A percentile compares a stretch with the other conserved stretches of the same genome.
These are phyloP conservation scores for Tolypocladium ophioglossoides DNA, from an alignment of 2,329 filamentous ascomycete genomes.

Conservation along the genomic window DNA sequence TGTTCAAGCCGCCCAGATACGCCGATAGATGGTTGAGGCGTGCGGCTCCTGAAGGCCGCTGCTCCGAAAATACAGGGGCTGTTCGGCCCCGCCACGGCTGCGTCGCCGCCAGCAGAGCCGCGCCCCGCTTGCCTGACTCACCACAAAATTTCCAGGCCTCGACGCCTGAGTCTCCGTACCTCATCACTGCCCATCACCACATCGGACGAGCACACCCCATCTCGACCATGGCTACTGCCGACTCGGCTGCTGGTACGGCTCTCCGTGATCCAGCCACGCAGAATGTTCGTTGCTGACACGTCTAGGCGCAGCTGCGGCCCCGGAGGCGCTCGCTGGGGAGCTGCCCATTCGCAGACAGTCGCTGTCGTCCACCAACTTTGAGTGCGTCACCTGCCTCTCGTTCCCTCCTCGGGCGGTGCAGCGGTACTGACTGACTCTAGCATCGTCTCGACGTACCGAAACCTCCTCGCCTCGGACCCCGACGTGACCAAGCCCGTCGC, in stretches of 20 bases:
- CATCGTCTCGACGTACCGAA: slow-evolving; percentile 45
- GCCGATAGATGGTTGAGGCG: too few relatives aligned
- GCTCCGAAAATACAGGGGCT: neutral
- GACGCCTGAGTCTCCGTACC: neutral
- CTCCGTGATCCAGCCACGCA: neutral
- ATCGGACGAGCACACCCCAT: neutral
- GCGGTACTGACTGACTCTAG: slow-evolving; percentile 17
- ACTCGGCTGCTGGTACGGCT: neutral
- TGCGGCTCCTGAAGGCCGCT: too few relatives aligned
- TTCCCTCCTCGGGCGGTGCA: neutral
- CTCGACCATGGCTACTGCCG: neutral
- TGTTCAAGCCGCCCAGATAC: neutral
- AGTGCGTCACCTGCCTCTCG: slow-evolving; percentile 9
- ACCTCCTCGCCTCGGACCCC: slow-evolving; percentile 52
- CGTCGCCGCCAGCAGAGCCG: too few relatives aligned
- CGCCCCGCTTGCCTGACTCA: neutral
- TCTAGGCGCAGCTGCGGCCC: neutral
- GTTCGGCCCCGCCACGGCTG: neutral
- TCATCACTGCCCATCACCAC: neutral
- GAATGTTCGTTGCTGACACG: neutral
- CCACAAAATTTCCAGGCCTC: neutral
- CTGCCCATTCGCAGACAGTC: slow-evolving; percentile 2
- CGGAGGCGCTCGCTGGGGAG: neutral
- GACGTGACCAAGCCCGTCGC: slow-evolving; percentile 94
- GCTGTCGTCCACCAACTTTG: slow-evolving; percentile 12